A percentile compares a stretch with the other conserved stretches of the same genome.
phyloP scores from a whole-genome alignment of 2,329 filamentous ascomycete genomes.

The Trichoderma koningiopsis region DNA sequence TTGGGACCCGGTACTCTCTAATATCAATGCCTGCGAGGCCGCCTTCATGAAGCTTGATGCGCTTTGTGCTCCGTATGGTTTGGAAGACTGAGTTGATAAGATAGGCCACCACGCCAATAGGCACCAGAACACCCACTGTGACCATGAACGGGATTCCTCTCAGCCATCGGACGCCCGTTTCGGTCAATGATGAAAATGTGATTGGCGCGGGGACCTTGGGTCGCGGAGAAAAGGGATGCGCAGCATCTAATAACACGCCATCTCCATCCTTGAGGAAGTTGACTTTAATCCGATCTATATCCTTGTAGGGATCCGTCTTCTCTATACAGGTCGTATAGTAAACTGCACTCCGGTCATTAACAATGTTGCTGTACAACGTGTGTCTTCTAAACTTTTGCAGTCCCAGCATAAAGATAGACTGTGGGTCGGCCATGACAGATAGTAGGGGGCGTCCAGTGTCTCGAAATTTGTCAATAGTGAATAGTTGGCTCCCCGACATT shows the following conservation, averaged over 20 bases:
- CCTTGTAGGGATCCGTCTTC: slow-evolving; percentile 74
- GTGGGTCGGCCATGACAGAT: slow-evolving; percentile 76
- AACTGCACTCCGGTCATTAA: slow-evolving; percentile 80
- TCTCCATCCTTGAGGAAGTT: slow-evolving; percentile 76
- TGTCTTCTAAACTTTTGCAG: slow-evolving; percentile 75
- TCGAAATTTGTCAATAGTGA: slow-evolving; percentile 82
- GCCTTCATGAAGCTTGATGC: slow-evolving; percentile 75
- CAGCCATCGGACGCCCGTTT: slow-evolving; percentile 41
- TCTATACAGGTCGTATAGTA: slow-evolving; percentile 83
- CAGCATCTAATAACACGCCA: slow-evolving; percentile 72
- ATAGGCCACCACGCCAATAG: slow-evolving; percentile 71
- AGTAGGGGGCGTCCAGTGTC: slow-evolving; percentile 80
- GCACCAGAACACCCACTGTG: slow-evolving; percentile 69
- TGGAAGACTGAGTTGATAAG: slow-evolving; percentile 77
- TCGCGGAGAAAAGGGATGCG: slow-evolving; percentile 59
- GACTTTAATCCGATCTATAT: slow-evolving; percentile 67
- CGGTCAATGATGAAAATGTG: slow-evolving; percentile 39
- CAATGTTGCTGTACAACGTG: slow-evolving; percentile 80
- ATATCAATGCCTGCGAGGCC: slow-evolving; percentile 69
- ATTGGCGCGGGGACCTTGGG: slow-evolving; percentile 36
- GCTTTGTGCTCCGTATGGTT: slow-evolving; percentile 70
- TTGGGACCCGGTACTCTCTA: slow-evolving; percentile 71
- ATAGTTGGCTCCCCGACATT: slow-evolving; percentile 82
- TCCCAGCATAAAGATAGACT: slow-evolving; percentile 82
- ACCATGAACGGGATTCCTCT: slow-evolving; percentile 64